Conservation (phyloP, 1,139 yeast species). For the Chernovozyma sophiae-reginae region DNA sequence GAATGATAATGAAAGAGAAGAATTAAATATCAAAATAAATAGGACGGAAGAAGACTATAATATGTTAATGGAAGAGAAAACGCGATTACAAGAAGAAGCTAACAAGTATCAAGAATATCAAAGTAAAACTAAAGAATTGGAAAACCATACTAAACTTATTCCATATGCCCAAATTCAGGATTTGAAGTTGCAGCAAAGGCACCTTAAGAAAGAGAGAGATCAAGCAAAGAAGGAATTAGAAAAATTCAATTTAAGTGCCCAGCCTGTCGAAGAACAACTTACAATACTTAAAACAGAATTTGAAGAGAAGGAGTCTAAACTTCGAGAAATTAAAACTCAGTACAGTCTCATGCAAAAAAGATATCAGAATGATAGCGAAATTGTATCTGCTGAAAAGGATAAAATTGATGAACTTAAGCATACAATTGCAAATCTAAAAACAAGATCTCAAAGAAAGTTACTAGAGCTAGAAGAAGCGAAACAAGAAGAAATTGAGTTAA, state of each 20-base stretch:
- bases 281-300: conserved; percentile 11
- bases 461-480: conserved; percentile 17
- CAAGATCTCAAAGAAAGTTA: conserved; percentile 20
- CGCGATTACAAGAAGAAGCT: conserved; percentile 34
- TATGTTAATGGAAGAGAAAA: conserved; percentile 28
- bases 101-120: conserved; percentile 36
- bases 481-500: conserved; percentile 14
- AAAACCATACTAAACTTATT: conserved; percentile 45
- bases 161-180: conserved; percentile 64
- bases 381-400: conserved; percentile 7
- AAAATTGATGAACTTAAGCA: conserved; percentile 17
- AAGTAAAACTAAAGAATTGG: conserved; percentile 40
- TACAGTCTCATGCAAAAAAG: conserved; percentile 1
- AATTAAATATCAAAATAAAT: conserved; percentile 21
- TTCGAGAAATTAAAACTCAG: conserved; percentile 5
- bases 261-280: conserved; percentile 28
- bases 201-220: conserved; percentile 40
- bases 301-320: conserved; percentile 5
- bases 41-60: conserved; percentile 27
- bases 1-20: conserved; percentile 41
- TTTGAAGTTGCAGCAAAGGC: conserved; percentile 39
- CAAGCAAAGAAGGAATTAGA: conserved; percentile 29
- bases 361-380: conserved; percentile 1
- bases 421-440: conserved; percentile 14
- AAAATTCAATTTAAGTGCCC: conserved; percentile 23